Evolutionary conservation across 2,329 filamentous ascomycete genomes (phyloP).

Genomic region (Thermochaetoides dissita): DNA sequence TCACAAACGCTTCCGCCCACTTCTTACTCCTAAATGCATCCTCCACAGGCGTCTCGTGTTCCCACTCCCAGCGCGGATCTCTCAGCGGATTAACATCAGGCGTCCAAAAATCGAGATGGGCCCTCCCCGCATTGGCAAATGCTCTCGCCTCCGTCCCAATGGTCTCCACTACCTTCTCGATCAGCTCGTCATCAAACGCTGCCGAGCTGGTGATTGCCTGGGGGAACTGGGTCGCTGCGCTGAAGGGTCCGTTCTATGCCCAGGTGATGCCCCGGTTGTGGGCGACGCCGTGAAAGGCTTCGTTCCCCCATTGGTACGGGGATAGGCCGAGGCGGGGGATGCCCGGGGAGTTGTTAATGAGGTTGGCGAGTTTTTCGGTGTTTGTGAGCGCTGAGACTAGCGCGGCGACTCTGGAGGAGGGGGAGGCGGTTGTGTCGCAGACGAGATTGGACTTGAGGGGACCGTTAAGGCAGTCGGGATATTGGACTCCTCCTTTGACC

Average conservation of each 20-base stretch:
- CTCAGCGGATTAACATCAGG: conserved; percentile 55
- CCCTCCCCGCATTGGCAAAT: conserved; percentile 44
- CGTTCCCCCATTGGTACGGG: conserved; percentile 43
- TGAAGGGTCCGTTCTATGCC: conserved; percentile 30
- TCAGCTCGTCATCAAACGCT: conserved; percentile 48
- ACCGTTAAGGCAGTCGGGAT: neutral
- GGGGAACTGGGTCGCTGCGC: conserved; percentile 50
- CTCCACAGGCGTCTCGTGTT: conserved; percentile 32
- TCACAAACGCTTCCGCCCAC: conserved; percentile 15
- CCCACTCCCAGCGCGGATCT: conserved; percentile 49
- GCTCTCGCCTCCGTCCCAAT: conserved; percentile 48
- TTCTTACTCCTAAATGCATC: conserved; percentile 14
- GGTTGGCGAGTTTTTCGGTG: neutral
- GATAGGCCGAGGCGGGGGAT: conserved; percentile 40
- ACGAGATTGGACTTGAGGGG: neutral
- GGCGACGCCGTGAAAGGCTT: conserved; percentile 45
- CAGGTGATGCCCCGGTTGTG: conserved; percentile 38
- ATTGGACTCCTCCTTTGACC: too few species aligned
- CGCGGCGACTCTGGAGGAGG: conserved; percentile 2
- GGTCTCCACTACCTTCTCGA: conserved; percentile 39
- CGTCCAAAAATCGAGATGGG: conserved; percentile 47
- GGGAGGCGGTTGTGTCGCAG: neutral
- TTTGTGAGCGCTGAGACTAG: conserved; percentile 8
- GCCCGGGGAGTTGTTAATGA: conserved; percentile 21
- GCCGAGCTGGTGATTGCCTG: conserved; percentile 50